Base-by-base conservation (phyloP, 345 rosid species). In the Carallia brachiata region DNA sequence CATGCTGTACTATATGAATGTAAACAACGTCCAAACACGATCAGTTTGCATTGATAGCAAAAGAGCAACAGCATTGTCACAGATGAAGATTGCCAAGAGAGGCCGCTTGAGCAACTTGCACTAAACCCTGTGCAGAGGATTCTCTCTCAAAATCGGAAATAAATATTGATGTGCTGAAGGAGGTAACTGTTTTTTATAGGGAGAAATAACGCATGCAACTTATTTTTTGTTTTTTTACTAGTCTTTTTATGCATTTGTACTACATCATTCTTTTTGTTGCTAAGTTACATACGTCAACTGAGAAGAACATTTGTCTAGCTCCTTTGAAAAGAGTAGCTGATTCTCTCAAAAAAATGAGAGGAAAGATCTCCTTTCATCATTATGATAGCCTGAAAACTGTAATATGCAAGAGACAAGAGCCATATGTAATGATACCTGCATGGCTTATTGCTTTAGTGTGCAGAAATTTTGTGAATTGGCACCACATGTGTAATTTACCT, bases 111-210 rank as follows among this genome's bases (percentile, higher is more conserved):
- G 78, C 84, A 80, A 88, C 83, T 73, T 82, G 85, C 72, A 75
- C 75, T 32, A 90, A 81, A 77, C 83, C 97, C 30, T 87, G 94
- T 70, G 96, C 97, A 1, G 98, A 91, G 81, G 97, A 91, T 85
- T 87, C 93, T 19, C 77, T 94, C 31, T 78, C 85, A 6, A 86
- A 87, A 78, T 88, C 93, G 40, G 98, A 91, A 69, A 86, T 94
- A 81, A 91, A 87, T 47, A 79, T 85, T 55, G 97, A 91, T 73
- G 96, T 89, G 70, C 80, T 94, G 73, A 94, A 85, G 86, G 95
- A 91, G 97, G 98, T 91, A 89, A 73, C 3, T 9, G 52, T 37
- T 61, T 71, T 54, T 27, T 67, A 13, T 75, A 12, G 48, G 10
- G 19, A 52, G 18, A 50, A 61, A 36, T 60, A 36, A 63, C 39